Evolutionary conservation across 2,329 filamentous ascomycete species (phyloP).

Genomic region (Didymosphaeria variabile): DNA sequence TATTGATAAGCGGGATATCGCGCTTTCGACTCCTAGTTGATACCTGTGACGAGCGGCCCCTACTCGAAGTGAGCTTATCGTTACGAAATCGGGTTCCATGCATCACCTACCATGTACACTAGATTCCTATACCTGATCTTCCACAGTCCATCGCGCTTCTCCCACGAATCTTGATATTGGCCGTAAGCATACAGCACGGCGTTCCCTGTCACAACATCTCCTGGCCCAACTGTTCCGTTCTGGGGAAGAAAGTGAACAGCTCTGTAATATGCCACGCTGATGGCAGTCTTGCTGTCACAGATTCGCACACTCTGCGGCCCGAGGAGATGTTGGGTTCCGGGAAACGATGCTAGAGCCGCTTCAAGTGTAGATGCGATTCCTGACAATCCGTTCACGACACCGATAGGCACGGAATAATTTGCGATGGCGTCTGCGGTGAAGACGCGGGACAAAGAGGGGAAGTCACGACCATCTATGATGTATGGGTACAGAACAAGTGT

Average conservation of each 20-base stretch:
- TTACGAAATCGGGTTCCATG: background rate
- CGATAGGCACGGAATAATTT: slow-evolving; percentile 3
- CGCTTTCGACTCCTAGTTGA: background rate
- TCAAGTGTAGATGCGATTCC: slow-evolving; percentile 1
- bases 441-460: background rate
- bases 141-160: slow-evolving; percentile 7
- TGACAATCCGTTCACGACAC: background rate
- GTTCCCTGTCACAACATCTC: background rate
- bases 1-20: too few relatives aligned
- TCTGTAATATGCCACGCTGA: background rate
- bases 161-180: slow-evolving; percentile 6
- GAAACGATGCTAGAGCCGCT: slow-evolving; percentile 1
- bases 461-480: slow-evolving; percentile 2
- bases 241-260: background rate
- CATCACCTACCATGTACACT: background rate
- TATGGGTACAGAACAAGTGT: background rate
- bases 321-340: slow-evolving; percentile 5
- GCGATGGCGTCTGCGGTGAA: slow-evolving; percentile 6
- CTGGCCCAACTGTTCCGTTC: background rate
- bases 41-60: slow-evolving; percentile 2
- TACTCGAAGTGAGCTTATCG: background rate
- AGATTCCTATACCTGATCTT: slow-evolving; percentile 4
- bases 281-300: background rate
- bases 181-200: slow-evolving; percentile 10
- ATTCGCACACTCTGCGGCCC: background rate